A percentile compares a stretch with the other conserved stretches of the same genome.
These are phyloP conservation scores for Coemansia sp. DNA, from an alignment of 192 early-diverging fungal genomes.

Conservation along the genomic window DNA sequence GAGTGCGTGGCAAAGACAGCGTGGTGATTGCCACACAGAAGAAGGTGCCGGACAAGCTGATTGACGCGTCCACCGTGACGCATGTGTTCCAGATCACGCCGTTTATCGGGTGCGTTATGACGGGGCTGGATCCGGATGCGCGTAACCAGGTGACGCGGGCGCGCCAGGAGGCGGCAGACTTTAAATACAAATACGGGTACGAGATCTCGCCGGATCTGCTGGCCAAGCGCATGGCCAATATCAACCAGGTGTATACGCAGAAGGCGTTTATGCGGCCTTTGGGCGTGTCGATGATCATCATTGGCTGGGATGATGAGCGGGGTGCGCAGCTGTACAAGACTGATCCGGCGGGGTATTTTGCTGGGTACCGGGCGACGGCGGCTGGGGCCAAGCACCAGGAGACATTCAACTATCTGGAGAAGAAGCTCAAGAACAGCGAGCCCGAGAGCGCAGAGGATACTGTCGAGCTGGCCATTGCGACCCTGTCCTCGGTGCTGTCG, in stretches of 20 bases:
- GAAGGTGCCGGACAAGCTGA: constrained; percentile 93
- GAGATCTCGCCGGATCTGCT: constrained; percentile 95
- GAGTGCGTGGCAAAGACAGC: constrained; percentile 91
- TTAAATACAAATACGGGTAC: constrained; percentile 98
- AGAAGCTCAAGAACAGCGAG: constrained; percentile 93
- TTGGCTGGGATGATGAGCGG: constrained; percentile 91
- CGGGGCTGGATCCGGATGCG: constrained; percentile 90
- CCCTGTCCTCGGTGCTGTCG: constrained; percentile 83
- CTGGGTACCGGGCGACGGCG: constrained; percentile 92
- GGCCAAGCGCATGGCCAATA: constrained; percentile 94
- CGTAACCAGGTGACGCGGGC: constrained; percentile 89
- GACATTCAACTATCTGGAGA: constrained; percentile 92
- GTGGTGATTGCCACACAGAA: constrained; percentile 95
- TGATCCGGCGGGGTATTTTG: constrained; percentile 98
- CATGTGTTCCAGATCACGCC: constrained; percentile 91
- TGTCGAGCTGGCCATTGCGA: constrained; percentile 93
- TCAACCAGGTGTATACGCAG: constrained; percentile 99
- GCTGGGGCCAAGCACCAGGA: constrained; percentile 90
- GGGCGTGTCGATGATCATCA: constrained; percentile 97
- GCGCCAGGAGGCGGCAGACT: constrained; percentile 94
- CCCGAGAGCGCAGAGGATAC: constrained; percentile 77
- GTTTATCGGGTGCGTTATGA: constrained; percentile 96
- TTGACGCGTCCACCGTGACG: constrained; percentile 89
- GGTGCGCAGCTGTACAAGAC: constrained; percentile 98
- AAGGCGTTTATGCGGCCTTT: constrained; percentile 97